phyloP scores from a whole-genome alignment of 1,284 basidiomycete genomes.

The Ceratobasidium sp. region DNA sequence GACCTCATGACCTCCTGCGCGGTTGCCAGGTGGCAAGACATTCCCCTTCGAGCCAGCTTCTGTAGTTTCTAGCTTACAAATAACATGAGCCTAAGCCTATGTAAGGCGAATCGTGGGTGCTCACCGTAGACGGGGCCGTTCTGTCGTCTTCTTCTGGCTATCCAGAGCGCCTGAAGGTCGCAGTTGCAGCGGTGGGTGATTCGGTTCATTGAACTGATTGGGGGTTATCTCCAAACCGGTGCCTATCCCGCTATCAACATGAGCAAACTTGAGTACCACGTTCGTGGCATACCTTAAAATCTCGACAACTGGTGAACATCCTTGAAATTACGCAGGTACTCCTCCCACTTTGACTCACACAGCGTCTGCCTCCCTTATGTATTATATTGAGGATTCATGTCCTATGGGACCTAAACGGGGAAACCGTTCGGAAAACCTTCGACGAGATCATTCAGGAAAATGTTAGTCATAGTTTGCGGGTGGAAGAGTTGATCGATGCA shows the following conservation, averaged over 20 bases:
- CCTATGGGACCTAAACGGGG: constrained; percentile 97
- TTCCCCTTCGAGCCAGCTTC: constrained; percentile 95
- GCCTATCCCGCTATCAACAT: constrained; percentile 79
- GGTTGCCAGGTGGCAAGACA: constrained; percentile 92
- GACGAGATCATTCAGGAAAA: constrained; percentile 98
- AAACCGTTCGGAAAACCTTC: constrained; percentile 95
- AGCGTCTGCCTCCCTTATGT: constrained; percentile 63
- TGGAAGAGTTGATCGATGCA: too few species aligned
- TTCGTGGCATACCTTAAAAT: too few species aligned
- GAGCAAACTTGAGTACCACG: too few species aligned
- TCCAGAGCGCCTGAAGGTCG: constrained; percentile 91
- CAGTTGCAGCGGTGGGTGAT: constrained; percentile 57
- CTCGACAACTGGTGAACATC: too few species aligned
- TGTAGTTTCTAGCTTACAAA: constrained; percentile 79
- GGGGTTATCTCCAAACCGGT: too few species aligned
- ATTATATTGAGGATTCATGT: constrained; percentile 93
- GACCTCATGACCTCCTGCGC: constrained; percentile 99
- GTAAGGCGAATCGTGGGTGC: constrained; percentile 44
- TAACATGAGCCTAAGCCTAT: constrained; percentile 16
- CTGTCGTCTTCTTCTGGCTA: constrained; percentile 97
- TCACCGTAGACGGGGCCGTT: constrained; percentile 87
- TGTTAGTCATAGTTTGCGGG: constrained; percentile 99
- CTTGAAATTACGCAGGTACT: too few species aligned
- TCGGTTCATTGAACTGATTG: constrained; percentile 65
- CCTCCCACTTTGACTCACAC: too few species aligned